These are phyloP conservation scores for Delitschia confertaspora DNA, from an alignment of 495 filamentous ascomycete species.

Conservation along the genomic window DNA sequence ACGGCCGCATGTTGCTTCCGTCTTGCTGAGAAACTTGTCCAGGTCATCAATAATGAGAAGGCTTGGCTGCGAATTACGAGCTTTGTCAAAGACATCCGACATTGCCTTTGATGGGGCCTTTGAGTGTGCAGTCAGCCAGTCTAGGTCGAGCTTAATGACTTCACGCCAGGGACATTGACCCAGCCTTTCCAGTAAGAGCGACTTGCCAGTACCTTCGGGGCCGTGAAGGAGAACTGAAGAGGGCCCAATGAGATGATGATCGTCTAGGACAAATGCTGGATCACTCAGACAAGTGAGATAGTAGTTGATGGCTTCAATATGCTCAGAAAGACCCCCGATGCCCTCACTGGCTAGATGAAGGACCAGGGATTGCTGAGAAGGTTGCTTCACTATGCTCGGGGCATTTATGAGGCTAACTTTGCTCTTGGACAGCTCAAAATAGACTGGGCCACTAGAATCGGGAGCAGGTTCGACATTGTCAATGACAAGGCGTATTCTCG, in stretches of 20 bases:
- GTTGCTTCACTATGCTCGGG: neutral
- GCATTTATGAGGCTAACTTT: slow-evolving; percentile 14
- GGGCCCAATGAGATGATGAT: slow-evolving; percentile 15
- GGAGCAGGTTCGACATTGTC: slow-evolving; percentile 7
- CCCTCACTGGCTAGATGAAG: slow-evolving; percentile 36
- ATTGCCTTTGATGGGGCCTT: slow-evolving; percentile 36
- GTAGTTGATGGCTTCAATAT: slow-evolving; percentile 57
- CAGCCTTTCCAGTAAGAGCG: slow-evolving; percentile 58
- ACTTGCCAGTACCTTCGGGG: slow-evolving; percentile 76
- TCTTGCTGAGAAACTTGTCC: slow-evolving; percentile 62
- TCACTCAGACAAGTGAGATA: slow-evolving; percentile 52
- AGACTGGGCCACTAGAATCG: slow-evolving; percentile 21
- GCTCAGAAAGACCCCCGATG: slow-evolving; percentile 56
- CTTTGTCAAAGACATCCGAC: slow-evolving; percentile 62
- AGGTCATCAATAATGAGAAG: slow-evolving; percentile 77
- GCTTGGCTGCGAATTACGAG: slow-evolving; percentile 62
- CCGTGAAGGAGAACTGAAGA: slow-evolving; percentile 62
- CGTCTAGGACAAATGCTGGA: slow-evolving; percentile 41
- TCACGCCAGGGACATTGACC: slow-evolving; percentile 58
- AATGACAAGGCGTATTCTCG: slow-evolving; percentile 9
- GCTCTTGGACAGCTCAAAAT: slow-evolving; percentile 23
- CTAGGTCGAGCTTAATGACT: slow-evolving; percentile 51
- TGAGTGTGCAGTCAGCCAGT: slow-evolving; percentile 41
- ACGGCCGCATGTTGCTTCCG: slow-evolving; percentile 28
- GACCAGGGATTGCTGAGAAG: neutral